Base-by-base conservation (phyloP, 2,329 filamentous ascomycete species). In the Fusarium sp. region DNA sequence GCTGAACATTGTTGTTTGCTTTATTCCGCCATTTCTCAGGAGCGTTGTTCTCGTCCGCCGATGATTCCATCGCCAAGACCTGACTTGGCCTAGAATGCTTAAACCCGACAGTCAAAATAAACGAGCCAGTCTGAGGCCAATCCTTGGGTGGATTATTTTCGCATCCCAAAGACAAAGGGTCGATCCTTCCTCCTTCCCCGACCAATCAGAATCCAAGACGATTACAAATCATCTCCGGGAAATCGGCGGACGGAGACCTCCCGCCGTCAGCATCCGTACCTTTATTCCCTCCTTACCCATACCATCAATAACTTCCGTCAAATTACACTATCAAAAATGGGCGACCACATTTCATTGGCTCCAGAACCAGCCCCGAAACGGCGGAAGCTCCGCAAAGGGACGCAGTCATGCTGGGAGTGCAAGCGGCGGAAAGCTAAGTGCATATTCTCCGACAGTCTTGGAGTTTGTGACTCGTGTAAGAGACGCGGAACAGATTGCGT, bases 381-480 rank as follows among this genome's bases (percentile, higher is more conserved):
- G 22, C 65, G 74, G 13, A 77, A 75, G 61, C 25, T 86, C 24
- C 83, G 85, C 24, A 88, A 87, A 56, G 87, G 87, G n/a, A 88
- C 87, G 0, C 80, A 77, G 29, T 87, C 85, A 59, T 88, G 87
- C 74, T 88, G 86, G 86, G 86, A 88, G 69, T 89, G 87, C 80
- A 86, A 86, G 75, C 81, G 84, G 53, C 81, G 86, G 25, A 89
- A 89, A 77, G 80, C 84, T 7, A 79, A 81, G 4, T 89, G 87
- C 72, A 81, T 80, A 18, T 84, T 85, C 62, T 74, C 77, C 13
- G 73, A 79, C 6, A 69, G 77, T 5, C 80, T 82, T 7, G 60
- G 76, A 3, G 69, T 80, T 1, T 88, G 86, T 59, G 76, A 79
- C 22, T 81, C 79, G 4, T 89, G 86, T 67, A 75, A 78, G 22